Base-by-base conservation (phyloP, 1,139 yeast species). In the Diutina neorugosa region DNA sequence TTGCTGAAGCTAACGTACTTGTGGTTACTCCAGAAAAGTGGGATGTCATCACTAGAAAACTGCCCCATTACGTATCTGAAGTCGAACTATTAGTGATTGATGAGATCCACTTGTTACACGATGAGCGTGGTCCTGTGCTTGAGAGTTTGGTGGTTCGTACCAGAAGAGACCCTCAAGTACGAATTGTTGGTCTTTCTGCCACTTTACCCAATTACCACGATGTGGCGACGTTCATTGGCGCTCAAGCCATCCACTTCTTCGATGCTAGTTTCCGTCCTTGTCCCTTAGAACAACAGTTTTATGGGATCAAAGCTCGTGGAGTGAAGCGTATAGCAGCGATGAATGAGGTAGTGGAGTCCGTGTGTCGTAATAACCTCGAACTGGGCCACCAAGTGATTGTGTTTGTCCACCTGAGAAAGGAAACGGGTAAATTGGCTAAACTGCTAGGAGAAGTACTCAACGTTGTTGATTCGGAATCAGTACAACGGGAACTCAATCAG, bases 11-110 rank as follows among this genome's bases (percentile, higher is more conserved):
- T 0, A 96, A 93, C 62, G 70, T 93, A 43, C 73, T 93, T 54
- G 95, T 93, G 2, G 89, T 98, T 0, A 93, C 98, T 0, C 96
- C 96, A 0, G 96, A 89, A 63, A 93, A 93, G 64, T 93, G 98
- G 99, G 99, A 93, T 71, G 97, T 93, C 11, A 97, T 93, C 1
- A 93, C 98, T 0, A 78, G 98, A 65, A 93, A 93, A 63, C 86
- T 79, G 64, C 77, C 82, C 52, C 96, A 91, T 57, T 70, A 93
- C 44, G 94, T 89, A 2, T 81, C 86, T 16, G 90, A 89, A 62
- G 96, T 94, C 6, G 86, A 84, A 63, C 71, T 93, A 14, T 70
- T 93, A 54, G 87, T 93, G 57, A 90, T 93, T 58, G 99, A 93
- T 74, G 99, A 93, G 69, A 98, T 93, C 0, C 99, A 93, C 75